Evolutionary conservation across 1,284 basidiomycete species (phyloP).

Genomic region (Afroboletus lepidellus): DNA sequence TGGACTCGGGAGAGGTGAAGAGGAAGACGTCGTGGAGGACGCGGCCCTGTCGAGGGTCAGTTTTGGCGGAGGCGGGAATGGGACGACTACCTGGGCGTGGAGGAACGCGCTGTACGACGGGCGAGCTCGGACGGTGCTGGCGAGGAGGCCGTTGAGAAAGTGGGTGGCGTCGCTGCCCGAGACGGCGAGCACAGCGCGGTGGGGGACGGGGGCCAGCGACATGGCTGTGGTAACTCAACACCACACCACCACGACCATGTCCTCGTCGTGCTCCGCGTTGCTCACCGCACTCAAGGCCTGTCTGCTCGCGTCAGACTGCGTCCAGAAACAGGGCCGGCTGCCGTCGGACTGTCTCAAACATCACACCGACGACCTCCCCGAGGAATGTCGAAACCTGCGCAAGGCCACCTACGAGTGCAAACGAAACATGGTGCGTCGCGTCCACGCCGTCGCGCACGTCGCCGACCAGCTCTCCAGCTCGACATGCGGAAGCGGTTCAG

Average conservation of each 20-base stretch:
- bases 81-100: slow-evolving; percentile 72
- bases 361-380: slow-evolving; percentile 70
- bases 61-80: slow-evolving; percentile 33
- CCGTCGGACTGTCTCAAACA: slow-evolving; percentile 79
- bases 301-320: slow-evolving; percentile 79
- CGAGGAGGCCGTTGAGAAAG: slow-evolving; percentile 88
- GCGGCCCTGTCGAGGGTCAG: slow-evolving; percentile 63
- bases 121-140: slow-evolving; percentile 54
- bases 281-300: slow-evolving; percentile 76
- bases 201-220: slow-evolving; percentile 57
- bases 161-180: slow-evolving; percentile 80
- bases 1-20: slow-evolving; percentile 58
- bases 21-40: slow-evolving; percentile 89
- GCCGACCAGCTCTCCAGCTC: slow-evolving; percentile 44
- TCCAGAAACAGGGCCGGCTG: slow-evolving; percentile 65
- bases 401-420: slow-evolving; percentile 86
- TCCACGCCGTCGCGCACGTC: background rate
- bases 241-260: slow-evolving; percentile 54
- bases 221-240: no score
- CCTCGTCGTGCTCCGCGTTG: slow-evolving; percentile 74
- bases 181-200: slow-evolving; percentile 71
- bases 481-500: slow-evolving; percentile 83
- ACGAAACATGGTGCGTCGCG: slow-evolving; percentile 65
- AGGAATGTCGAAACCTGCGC: slow-evolving; percentile 70
- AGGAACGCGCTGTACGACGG: slow-evolving; percentile 82